Base-by-base conservation (phyloP, 108 stramenopile genomes). In the Cyclotella choctawhatcheeana region DNA sequence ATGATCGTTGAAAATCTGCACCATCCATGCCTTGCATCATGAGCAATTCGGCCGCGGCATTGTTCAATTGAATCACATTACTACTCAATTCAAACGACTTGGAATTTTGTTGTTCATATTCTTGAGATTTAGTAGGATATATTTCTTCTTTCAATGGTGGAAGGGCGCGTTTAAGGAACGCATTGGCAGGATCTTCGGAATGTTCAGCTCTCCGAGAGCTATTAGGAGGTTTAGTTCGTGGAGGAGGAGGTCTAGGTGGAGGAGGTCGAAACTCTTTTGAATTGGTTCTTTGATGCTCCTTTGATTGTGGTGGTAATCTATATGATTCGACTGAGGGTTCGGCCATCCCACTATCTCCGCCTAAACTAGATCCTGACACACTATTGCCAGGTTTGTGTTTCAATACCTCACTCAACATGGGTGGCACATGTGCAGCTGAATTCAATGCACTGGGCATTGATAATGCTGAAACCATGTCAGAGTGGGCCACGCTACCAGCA, bases 381-480 rank as follows among this genome's bases (percentile, higher is more conserved):
- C 24, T 52, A 2, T 5, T 22, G 24, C 21, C 24, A 1, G 51
- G 51, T 22, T 52, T 52, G 10, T 22, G n/a, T 22, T 52, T 52
- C 20, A 52, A 52, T 1, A 52, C 51, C 51, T 52, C 51, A 52
- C 51, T 52, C 51, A 52, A 52, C 21, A 22, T 10, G 10, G 51
- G 51, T 52, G 51, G 51, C 20, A 22, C 51, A 24, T 22, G 51
- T 24, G 24, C 20, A 18, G 5, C 51, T 24, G 2, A 24, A 10
- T 52, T 52, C 10, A 52, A 22, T 3, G 51, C 24, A 52, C 51
- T 52, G 3, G 51, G 51, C 51, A 52, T 52, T 1, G 51, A 24
- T 52, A 52, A 5, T 52, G 20, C 51, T 22, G 51, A 52, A 22
- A 52, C 51, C 20, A 52, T 22, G 5, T 52, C 51, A 52, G 21